Conservation (phyloP, 2,329 filamentous ascomycete genomes). For the Pseudogymnoascus sp. region DNA sequence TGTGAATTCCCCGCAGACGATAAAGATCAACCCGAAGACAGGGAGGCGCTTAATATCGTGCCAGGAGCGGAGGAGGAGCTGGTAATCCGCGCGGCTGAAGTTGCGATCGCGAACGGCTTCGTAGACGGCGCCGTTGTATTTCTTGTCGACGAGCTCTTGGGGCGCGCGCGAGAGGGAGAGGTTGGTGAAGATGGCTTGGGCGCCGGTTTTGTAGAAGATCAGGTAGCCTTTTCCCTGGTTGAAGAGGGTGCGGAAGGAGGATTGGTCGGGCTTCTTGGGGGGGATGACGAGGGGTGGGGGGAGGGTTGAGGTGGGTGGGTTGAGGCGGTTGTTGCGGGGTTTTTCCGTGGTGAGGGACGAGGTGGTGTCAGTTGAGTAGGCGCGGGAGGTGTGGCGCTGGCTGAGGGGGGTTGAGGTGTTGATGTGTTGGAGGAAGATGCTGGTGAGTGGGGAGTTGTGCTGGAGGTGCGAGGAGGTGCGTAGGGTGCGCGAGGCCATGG, state of each 20-base stretch:
- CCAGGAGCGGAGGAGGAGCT: constrained; percentile 57
- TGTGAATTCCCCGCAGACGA: constrained; percentile 79
- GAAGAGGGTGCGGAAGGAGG: constrained; percentile 28
- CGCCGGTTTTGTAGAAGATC: constrained; percentile 78
- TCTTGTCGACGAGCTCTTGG: constrained; percentile 39
- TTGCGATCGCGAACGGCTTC: constrained; percentile 27
- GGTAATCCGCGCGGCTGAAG: constrained; percentile 58
- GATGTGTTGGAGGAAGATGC: constrained; percentile 18
- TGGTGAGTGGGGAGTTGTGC: constrained; percentile 9
- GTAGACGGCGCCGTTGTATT: constrained; percentile 28
- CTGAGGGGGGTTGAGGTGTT: constrained; percentile 33
- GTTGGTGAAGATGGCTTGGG: constrained; percentile 67
- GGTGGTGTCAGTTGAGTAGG: constrained; percentile 36
- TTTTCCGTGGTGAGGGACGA: constrained; percentile 12
- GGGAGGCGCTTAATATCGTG: constrained; percentile 73
- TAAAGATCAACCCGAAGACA: constrained; percentile 64
- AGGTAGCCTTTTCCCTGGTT: constrained; percentile 62
- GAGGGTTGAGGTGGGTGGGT: constrained; percentile 58
- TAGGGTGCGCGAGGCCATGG: constrained; percentile 19
- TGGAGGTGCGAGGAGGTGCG: constrained; percentile 18
- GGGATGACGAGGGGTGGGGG: constrained; percentile 62
- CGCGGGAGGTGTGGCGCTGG: constrained; percentile 33
- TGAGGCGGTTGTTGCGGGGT: constrained; percentile 46
- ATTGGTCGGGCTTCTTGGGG: constrained; percentile 36
- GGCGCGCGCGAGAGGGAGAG: constrained; percentile 35